Evolutionary conservation across 2,329 filamentous ascomycete genomes (phyloP), one percentile per base, ranked within the genome.

Genomic region (Trichoderma aggressivum): DNA sequence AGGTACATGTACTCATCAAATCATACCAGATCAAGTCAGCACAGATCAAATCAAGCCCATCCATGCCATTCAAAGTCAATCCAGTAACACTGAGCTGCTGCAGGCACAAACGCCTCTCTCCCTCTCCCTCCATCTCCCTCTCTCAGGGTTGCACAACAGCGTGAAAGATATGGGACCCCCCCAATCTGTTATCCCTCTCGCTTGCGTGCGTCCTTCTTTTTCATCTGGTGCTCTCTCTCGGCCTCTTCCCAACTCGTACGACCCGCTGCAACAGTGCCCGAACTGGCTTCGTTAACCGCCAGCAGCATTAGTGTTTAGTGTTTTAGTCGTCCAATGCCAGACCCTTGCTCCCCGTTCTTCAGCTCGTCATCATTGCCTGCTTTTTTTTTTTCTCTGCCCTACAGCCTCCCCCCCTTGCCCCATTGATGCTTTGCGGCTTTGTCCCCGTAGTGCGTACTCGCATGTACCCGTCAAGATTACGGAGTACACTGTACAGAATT

Each of bases 321-420:
- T n/a, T 50, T 7, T 1, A 10, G 10, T 50, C n/a, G 43, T 50
- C 43, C 43, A 39, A 39, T 39, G 36, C 36, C 21, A 50, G 43
- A 50, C 43, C 43, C 43, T 50, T 6, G 43, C 43, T 50, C 39
- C 61, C 18, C 21, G 39, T n/a, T 12, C 26, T 43, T 67, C 64
- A 39, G 64, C 53, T 67, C 43, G 43, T 67, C 64, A 53, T 67
- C 64, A 67, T 67, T 59, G 64, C 64, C 34, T 58, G 64, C 34
- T 26, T 30, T 28, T 39, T 30, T 28, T n/a, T n/a, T n/a, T n/a
- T n/a, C n/a, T n/a, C n/a, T 43, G 32, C 64, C 64, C 53, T 63
- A 50, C 61, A 43, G 59, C 36, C 18, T 14, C 59, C 26, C 34
- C 11, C 24, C 43, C 43, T 21, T 50, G 43, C 43, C 55, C 11